phyloP scores from a whole-genome alignment of 2,329 filamentous ascomycete genomes.

The Amylocarpus encephaloides region DNA sequence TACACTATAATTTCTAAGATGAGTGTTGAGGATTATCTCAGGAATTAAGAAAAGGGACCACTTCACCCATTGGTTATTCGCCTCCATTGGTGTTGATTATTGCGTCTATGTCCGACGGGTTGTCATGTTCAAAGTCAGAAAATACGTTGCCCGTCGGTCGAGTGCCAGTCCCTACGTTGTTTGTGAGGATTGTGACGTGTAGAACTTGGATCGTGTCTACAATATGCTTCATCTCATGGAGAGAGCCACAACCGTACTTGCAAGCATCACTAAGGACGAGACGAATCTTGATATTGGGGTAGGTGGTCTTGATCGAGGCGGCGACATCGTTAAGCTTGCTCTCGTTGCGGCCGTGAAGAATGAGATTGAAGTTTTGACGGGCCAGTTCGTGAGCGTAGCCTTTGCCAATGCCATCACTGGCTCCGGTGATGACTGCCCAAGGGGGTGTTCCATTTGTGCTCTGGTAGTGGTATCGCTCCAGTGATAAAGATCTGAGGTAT shows the following conservation, averaged over 20 bases:
- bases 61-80: too few relatives aligned
- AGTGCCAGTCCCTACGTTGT: conserved; percentile 45
- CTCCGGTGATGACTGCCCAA: conserved; percentile 89
- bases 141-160: conserved; percentile 29
- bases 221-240: neutral
- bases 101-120: conserved; percentile 34
- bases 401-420: conserved; percentile 94
- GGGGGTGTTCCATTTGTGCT: conserved; percentile 9
- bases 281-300: conserved; percentile 1
- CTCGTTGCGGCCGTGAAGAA: conserved; percentile 78
- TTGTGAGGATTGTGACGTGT: conserved; percentile 46
- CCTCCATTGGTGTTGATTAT: conserved; percentile 42
- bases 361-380: conserved; percentile 80
- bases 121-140: conserved; percentile 33
- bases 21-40: too few relatives aligned
- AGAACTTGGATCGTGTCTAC: neutral
- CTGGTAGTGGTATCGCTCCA: conserved; percentile 7
- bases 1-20: too few relatives aligned
- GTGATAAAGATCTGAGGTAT: conserved; percentile 1
- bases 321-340: neutral
- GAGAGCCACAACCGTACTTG: neutral
- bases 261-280: conserved; percentile 1
- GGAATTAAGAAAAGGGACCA: too few relatives aligned
- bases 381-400: conserved; percentile 87
- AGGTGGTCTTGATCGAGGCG: neutral